phyloP scores from a whole-genome alignment of 2,329 filamentous ascomycete genomes.

The Pyricularia grisea region DNA sequence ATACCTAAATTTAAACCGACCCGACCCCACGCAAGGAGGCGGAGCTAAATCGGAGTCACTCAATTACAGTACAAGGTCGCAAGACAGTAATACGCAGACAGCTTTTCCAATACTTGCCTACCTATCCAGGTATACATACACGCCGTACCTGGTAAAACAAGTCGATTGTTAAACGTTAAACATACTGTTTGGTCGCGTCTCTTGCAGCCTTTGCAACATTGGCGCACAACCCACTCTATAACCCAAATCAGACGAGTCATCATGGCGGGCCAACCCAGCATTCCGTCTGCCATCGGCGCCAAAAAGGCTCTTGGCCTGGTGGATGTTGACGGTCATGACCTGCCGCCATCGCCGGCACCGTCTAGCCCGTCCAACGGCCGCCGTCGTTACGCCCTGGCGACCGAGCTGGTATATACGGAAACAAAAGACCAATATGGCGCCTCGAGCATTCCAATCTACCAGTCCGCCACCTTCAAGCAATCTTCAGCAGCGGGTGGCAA shows the following conservation, averaged over 20 bases:
- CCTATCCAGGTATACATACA: neutral
- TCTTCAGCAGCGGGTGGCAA: slow-evolving; percentile 66
- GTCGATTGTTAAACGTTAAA: neutral
- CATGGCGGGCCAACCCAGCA: slow-evolving; percentile 2
- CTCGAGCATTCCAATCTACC: slow-evolving; percentile 94
- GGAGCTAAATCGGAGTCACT: neutral
- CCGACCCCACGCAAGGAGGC: neutral
- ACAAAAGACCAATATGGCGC: slow-evolving; percentile 94
- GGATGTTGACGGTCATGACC: slow-evolving; percentile 73
- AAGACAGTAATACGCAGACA: neutral
- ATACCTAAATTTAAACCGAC: neutral
- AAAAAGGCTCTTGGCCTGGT: slow-evolving; percentile 31
- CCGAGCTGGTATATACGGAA: slow-evolving; percentile 94
- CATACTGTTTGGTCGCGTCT: neutral
- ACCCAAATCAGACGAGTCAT: neutral
- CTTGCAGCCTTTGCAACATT: neutral
- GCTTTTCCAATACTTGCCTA: neutral
- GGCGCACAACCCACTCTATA: neutral
- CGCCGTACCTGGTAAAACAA: neutral
- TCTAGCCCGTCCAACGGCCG: slow-evolving; percentile 80
- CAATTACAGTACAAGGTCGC: neutral
- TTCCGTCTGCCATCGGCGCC: slow-evolving; percentile 1
- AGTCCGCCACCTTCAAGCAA: slow-evolving; percentile 98
- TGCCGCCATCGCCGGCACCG: slow-evolving; percentile 86
- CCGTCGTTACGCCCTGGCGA: slow-evolving; percentile 81